phyloP scores from a whole-genome alignment of 345 rosid species.

The Syzygium jambos region DNA sequence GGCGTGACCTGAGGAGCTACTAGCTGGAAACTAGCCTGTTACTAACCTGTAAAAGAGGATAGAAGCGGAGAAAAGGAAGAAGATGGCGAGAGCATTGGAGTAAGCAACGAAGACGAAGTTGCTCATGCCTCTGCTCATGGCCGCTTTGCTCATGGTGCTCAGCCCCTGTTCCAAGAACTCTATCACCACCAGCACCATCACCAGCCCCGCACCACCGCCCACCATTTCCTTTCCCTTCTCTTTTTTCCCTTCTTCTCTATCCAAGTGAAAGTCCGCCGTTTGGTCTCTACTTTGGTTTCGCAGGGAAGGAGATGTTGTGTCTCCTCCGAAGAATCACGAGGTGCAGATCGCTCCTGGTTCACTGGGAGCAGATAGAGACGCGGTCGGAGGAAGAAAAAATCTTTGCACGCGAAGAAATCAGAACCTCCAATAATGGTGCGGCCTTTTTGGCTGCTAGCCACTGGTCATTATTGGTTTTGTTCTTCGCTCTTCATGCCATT shows the following conservation, averaged over 20 bases:
- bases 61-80: constrained; percentile 18
- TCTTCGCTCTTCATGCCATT: neutral
- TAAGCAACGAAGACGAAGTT: constrained; percentile 19
- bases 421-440: neutral
- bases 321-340: neutral
- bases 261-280: neutral
- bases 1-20: neutral
- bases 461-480: neutral
- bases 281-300: neutral
- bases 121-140: constrained; percentile 25
- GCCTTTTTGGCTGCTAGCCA: neutral
- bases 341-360: neutral
- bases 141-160: constrained; percentile 24
- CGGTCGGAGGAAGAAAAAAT: neutral
- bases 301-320: neutral
- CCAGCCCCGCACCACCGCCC: constrained; percentile 1
- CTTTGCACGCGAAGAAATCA: neutral
- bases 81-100: constrained; percentile 13
- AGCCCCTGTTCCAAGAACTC: constrained; percentile 22
- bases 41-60: constrained; percentile 20
- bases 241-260: neutral
- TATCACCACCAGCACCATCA: constrained; percentile 14
- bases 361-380: neutral
- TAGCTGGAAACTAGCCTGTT: neutral
- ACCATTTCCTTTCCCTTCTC: neutral